Base-by-base conservation (phyloP, 768 basidiomycete genomes). In the Albatrellus ellisii region DNA sequence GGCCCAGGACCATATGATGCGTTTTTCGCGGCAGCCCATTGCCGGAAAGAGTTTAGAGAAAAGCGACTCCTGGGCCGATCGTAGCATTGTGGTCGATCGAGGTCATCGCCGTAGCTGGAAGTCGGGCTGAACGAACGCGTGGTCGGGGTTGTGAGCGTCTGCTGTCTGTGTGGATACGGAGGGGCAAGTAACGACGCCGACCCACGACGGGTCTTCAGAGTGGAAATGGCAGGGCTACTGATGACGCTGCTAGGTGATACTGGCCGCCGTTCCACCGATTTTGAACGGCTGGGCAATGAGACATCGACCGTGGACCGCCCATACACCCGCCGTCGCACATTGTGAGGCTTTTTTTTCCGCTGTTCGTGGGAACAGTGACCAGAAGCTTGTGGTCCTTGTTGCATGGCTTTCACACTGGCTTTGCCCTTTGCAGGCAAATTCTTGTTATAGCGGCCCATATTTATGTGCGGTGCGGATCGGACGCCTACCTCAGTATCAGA, bases 401-500 rank as follows among this genome's bases (percentile, higher is more conserved):
- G n/a, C n/a, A n/a, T n/a, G n/a, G n/a, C n/a, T n/a, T n/a, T n/a
- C n/a, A n/a, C n/a, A n/a, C n/a, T n/a, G n/a, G n/a, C n/a, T n/a
- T n/a, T n/a, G n/a, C n/a, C n/a, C n/a, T n/a, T 11, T 6, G 41
- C 4, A 5, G 36, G 42, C 10, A 39, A 36, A 27, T 20, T 27
- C 20, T 14, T 40, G 41, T 25, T 29, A 17, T 37, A 34, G 12
- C 38, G 41, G 34, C 44, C 39, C 32, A 43, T 51, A n/a, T 20
- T 32, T 22, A 36, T 27, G 1, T 43, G 34, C 1, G 50, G 50
- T 15, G 45, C 11, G 7, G 50, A 51, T 21, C 43, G 47, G 24
- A 51, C 48, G 20, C 50, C 50, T n/a, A 51, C 26, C 3, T 49
- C 47, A 3, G 49, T 46, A n/a, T 50, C 49, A 1, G 49, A 48